Conservation (phyloP, 352 stramenopile species). For the Phytopythium litorale region DNA sequence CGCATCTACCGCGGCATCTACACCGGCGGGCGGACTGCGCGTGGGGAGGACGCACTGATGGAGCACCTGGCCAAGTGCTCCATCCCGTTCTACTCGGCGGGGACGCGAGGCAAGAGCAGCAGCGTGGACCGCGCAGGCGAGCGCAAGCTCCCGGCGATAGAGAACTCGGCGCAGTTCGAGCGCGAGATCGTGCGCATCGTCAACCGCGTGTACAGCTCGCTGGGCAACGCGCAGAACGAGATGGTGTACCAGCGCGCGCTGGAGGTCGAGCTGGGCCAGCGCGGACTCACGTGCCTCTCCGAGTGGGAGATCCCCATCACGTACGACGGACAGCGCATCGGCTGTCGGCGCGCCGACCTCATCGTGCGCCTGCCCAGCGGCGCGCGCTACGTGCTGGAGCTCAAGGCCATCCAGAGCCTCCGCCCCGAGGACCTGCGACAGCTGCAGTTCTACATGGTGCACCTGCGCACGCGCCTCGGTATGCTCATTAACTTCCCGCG, state of each 20-base stretch:
- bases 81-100: background rate
- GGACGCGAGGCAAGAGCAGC: background rate
- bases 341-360: constrained; percentile 26
- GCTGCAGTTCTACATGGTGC: constrained; percentile 37
- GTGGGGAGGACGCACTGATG: background rate
- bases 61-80: constrained; percentile 5
- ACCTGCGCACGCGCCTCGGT: constrained; percentile 27
- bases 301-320: constrained; percentile 31
- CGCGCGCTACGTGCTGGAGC: constrained; percentile 28
- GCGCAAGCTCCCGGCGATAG: background rate
- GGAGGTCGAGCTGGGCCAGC: constrained; percentile 18
- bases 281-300: constrained; percentile 20
- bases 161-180: constrained; percentile 8
- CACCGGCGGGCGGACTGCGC: background rate
- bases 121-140: background rate
- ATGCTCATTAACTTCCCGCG: constrained; percentile 44
- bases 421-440: constrained; percentile 23
- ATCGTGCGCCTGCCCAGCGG: constrained; percentile 17
- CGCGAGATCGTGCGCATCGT: constrained; percentile 7
- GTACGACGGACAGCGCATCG: constrained; percentile 26
- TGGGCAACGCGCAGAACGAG: constrained; percentile 33
- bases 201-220: constrained; percentile 25
- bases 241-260: constrained; percentile 35
- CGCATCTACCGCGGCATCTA: constrained; percentile 1
- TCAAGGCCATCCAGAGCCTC: constrained; percentile 29